Base-by-base conservation (phyloP, 495 filamentous ascomycete species). In the Cercophora scortea region DNA sequence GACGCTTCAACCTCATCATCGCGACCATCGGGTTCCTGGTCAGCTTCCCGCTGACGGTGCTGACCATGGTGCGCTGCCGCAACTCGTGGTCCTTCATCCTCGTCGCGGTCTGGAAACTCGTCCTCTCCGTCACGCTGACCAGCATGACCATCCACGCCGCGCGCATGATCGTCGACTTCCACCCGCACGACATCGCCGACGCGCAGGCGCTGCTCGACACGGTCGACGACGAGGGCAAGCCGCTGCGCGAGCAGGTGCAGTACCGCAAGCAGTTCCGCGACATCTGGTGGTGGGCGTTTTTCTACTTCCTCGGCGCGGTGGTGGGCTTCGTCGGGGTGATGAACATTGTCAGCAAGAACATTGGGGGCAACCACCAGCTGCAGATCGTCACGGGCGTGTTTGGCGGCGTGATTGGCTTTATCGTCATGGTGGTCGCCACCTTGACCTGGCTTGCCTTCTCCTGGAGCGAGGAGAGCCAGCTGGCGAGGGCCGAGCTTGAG, bases 31-130 rank as follows among this genome's bases (percentile, higher is more conserved):
- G 58, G 13, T 52, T 68, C 19, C 7, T 55, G 35, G 49, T 55
- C 18, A 55, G 56, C 16, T 32, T 61, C 32, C 32, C 53, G 13
- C 16, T 61, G 2, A 54, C 64, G 0, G 49, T 59, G 15, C 42
- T 67, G 3, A 62, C 64, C 12, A 66, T 70, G 48, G 34, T 59
- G 42, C 52, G 55, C 18, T 70, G 66, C 45, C 51, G 54, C 8
- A 47, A 56, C 12, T 52, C 47, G n/a, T 70, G 66, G 66, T 50
- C 56, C n/a, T 70, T 70, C 39, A 59, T 68, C 47, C 44, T 59
- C 1, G 59, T 70, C 15, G 61, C 58, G 5, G 52, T 61, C 4
- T 70, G 66, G 66, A 69, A 66, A 44, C 32, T 66, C 43, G 47
- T 62, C 1, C 43, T 61, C 36, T 58, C 54, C 13, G 32, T 55